phyloP scores from a whole-genome alignment of 164 flowering plant genomes.

The Akebia trifoliata region DNA sequence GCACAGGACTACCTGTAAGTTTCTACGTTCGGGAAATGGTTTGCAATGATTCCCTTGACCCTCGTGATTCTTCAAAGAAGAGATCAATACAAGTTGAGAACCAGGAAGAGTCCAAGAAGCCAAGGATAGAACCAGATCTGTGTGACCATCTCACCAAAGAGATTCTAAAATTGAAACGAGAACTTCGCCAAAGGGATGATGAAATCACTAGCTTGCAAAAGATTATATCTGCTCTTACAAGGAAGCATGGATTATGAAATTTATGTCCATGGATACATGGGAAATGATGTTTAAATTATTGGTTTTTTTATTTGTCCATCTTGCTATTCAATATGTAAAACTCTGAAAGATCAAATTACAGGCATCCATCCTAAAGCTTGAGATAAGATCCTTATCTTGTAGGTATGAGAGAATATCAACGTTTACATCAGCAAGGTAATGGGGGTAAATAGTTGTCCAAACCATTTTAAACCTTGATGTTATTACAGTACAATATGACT shows the following conservation, averaged over 20 bases:
- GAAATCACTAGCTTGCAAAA: conserved; percentile 43
- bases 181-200: conserved; percentile 35
- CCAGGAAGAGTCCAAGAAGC: conserved; percentile 22
- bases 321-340: neutral
- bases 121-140: conserved; percentile 25
- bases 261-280: neutral
- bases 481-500: neutral
- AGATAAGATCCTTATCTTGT: too few species aligned
- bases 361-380: too few species aligned
- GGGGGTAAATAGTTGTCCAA: neutral
- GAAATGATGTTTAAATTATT: neutral
- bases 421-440: neutral
- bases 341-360: neutral
- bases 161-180: conserved; percentile 39
- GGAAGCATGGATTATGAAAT: conserved; percentile 47
- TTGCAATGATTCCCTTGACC: neutral
- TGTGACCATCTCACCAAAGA: conserved; percentile 42
- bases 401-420: neutral
- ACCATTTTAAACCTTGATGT: neutral
- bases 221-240: conserved; percentile 45
- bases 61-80: conserved; percentile 23
- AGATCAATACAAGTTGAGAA: conserved; percentile 26
- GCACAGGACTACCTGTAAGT: conserved; percentile 20
- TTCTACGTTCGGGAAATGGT: conserved; percentile 40
- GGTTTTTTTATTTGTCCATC: neutral